Base-by-base conservation (phyloP, 2,329 filamentous ascomycete genomes). In the Pyrenophora graminea region DNA sequence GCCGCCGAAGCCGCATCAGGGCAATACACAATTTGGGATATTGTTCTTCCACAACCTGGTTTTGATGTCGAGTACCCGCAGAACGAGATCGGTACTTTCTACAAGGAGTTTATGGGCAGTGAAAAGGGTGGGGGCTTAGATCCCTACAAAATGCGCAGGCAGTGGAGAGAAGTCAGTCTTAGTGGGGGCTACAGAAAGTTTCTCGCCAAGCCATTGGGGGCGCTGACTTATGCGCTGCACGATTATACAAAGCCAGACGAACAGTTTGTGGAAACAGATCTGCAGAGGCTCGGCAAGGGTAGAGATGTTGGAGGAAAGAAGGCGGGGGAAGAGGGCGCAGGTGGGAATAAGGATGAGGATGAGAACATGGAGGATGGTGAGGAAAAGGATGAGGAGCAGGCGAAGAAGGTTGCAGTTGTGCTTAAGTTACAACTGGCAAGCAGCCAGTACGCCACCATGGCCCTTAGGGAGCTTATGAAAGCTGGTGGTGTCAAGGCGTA, bases 21-120 rank as follows among this genome's bases (percentile, higher is more conserved):
- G 9, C 80, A 82, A 51, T 97, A 88, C 74, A 85, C 81, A 32
- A 88, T 99, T 63, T 91, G 89, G 67, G 94, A 99, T 68, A 70
- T 97, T 55, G 92, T 99, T 10, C 81, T 99, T 2, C 93, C 95
- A 3, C 86, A 89, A n/a, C 94, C 94, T 0, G 94, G 94, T 15
- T 97, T 86, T 76, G 91, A 96, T 63, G 84, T 97, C 33, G 74
- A 89, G 31, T 99, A 97, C 69, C 94, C 94, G 0, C 70, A 80
- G 18, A 97, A 99, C 71, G 84, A 85, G 31, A 85, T 96, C 56
- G 90, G 88, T n/a, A 80, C 84, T 3, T 96, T 88, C 71, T 99
- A 97, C 76, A 82, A 82, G 57, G 81, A 84, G 2, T 95, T 97
- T 75, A 99, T 99, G 95, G 83, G 76, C 27, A 88, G 82, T 44